Base-by-base conservation (phyloP, 805 yeast genomes). In the Kazachstania psychrophila region DNA sequence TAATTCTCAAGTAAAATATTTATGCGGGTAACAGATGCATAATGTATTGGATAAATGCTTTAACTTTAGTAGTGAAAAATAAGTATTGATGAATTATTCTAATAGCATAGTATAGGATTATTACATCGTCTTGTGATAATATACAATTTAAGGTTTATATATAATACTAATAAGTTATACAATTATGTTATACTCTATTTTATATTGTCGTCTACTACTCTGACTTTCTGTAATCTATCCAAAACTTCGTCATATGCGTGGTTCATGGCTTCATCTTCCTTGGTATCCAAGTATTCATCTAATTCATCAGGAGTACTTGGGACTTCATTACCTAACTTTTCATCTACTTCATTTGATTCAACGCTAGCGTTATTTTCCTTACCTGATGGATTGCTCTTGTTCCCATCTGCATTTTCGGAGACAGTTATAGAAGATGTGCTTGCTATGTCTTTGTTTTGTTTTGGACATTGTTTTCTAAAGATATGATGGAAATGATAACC, bases 231-330 rank as follows among this genome's bases (percentile, higher is more conserved):
- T 24, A 66, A 40, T 32, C 58, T 60, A 36, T 66, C 69, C 23
- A 66, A 41, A n/a, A 66, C 62, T 37, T 59, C 53, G 44, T 65
- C 70, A 40, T 64, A 65, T 3, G 66, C 66, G 12, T 59, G 56
- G 37, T 55, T 60, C 24, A 60, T 54, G 1, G 55, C 56, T 17
- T 55, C 54, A 12, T 49, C 50, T 19, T 51, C 61, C 25, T 51
- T 43, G 6, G 30, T 44, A 12, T 41, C 43, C 34, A 34, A 23
- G 19, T 33, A 38, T 15, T 36, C 31, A 14, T 38, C n/a, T 27
- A 35, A 28, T 12, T 25, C 20, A 4, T 24, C 36, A 2, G 38
- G n/a, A 22, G 37, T 39, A 13, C 30, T 22, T 6, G 42, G 17
- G 28, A 34, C 4, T 4, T 23, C 11, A 11, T 32, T 40, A 12